Conservation (phyloP, 805 yeast species). For the Metschnikowia noctiluminum region DNA sequence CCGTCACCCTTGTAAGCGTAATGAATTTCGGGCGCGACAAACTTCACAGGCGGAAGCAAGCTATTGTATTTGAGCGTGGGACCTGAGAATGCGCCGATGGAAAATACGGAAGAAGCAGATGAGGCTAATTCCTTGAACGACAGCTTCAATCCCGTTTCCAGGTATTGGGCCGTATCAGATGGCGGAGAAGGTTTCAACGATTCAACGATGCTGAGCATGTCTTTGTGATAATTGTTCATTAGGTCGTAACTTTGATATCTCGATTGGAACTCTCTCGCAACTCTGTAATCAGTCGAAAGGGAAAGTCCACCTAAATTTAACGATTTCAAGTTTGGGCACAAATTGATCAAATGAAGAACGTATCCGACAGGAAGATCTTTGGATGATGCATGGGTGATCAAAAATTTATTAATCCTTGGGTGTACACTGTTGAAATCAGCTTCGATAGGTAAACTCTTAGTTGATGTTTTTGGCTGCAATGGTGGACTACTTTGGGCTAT, state of each 20-base stretch:
- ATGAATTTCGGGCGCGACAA: conserved; percentile 24
- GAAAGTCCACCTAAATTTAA: conserved; percentile 62
- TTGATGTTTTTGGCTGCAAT: too few relatives aligned
- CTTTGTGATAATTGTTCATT: conserved; percentile 36
- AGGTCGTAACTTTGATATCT: conserved; percentile 39
- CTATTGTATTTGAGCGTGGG: conserved; percentile 37
- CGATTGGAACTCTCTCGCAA: conserved; percentile 34
- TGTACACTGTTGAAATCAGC: conserved; percentile 20
- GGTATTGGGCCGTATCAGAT: background rate
- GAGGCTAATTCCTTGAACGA: conserved; percentile 5
- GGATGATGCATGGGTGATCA: conserved; percentile 60
- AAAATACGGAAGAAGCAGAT: conserved; percentile 20
- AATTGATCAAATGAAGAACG: conserved; percentile 61
- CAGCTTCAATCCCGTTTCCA: background rate
- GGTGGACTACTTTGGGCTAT: conserved; percentile 7
- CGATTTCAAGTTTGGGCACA: conserved; percentile 57
- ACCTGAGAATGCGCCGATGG: conserved; percentile 23
- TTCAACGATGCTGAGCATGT: conserved; percentile 23
- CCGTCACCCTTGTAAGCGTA: conserved; percentile 28
- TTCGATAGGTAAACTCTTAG: too few relatives aligned
- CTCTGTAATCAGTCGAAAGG: conserved; percentile 64
- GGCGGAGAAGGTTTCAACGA: conserved; percentile 9
- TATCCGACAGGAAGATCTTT: conserved; percentile 80
- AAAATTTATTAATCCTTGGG: conserved; percentile 59
- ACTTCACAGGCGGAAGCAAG: conserved; percentile 30